Conservation (phyloP, 305 asterid genomes). For the Plantago lanceolata region DNA sequence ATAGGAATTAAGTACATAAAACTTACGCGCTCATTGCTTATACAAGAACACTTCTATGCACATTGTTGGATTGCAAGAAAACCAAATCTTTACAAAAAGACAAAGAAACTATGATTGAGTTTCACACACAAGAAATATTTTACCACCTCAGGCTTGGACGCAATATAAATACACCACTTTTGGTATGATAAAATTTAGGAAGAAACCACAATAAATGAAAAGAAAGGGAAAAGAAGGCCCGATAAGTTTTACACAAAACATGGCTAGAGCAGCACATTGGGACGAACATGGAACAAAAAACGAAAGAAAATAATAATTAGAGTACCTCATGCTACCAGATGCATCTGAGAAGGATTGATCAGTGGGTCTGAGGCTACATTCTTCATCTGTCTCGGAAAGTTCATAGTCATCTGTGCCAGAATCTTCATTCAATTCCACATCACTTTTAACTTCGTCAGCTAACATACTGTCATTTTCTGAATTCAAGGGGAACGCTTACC, state of each 20-base stretch:
- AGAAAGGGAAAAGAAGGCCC: too few relatives aligned
- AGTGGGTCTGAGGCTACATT: conserved; percentile 29
- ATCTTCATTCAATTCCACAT: conserved; percentile 36
- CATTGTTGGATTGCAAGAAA: too few relatives aligned
- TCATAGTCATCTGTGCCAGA: conserved; percentile 39
- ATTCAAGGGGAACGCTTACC: neutral
- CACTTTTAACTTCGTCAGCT: conserved; percentile 22
- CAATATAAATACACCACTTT: too few relatives aligned
- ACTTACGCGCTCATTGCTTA: too few relatives aligned
- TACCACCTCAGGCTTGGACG: too few relatives aligned
- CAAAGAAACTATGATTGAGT: too few relatives aligned
- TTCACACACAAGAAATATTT: too few relatives aligned
- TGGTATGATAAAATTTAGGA: too few relatives aligned
- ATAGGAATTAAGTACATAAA: too few relatives aligned
- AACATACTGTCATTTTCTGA: conserved; percentile 27
- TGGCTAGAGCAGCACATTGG: conserved; percentile 2
- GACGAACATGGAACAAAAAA: conserved; percentile 16
- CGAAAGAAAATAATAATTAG: conserved; percentile 14
- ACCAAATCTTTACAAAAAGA: too few relatives aligned
- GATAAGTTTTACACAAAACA: neutral
- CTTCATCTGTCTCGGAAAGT: conserved; percentile 63
- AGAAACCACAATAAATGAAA: too few relatives aligned
- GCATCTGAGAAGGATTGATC: conserved; percentile 34
- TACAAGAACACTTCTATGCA: too few relatives aligned
- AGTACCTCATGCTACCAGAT: conserved; percentile 47